Evolutionary conservation across 129 eudicot genomes (phyloP).

Genomic region (Flaveria bidentis): DNA sequence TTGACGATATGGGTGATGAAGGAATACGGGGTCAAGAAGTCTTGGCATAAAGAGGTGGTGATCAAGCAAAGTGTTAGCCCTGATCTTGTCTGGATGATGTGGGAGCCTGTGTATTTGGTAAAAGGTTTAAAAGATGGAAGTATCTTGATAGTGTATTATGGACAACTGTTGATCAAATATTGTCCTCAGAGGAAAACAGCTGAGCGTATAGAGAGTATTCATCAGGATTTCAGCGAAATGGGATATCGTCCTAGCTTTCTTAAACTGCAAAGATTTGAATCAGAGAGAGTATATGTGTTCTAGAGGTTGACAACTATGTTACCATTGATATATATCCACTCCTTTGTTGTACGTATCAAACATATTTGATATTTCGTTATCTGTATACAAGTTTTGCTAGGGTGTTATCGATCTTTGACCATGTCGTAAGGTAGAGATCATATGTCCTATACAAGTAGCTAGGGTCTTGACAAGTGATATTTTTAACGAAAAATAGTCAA

Average conservation of each 20-base stretch:
- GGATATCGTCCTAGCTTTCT: slow-evolving; percentile 37
- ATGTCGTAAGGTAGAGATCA: no score
- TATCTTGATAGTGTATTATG: slow-evolving; percentile 10
- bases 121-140: slow-evolving; percentile 34
- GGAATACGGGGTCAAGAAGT: slow-evolving; percentile 46
- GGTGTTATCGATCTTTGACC: no score
- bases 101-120: slow-evolving; percentile 18
- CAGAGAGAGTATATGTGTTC: slow-evolving; percentile 20
- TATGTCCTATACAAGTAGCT: no score
- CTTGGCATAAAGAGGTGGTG: slow-evolving; percentile 52
- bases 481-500: no score
- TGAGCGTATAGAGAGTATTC: not conserved
- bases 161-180: slow-evolving; percentile 10
- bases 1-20: slow-evolving; percentile 56
- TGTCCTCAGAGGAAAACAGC: slow-evolving; percentile 14
- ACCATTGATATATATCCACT: not conserved
- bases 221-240: slow-evolving; percentile 7
- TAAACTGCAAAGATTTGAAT: slow-evolving; percentile 20
- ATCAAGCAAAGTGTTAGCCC: slow-evolving; percentile 25
- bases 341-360: not conserved
- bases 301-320: not conserved
- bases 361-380: not conserved
- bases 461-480: no score
- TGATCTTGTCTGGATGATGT: slow-evolving; percentile 14
- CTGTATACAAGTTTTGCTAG: no score